These are phyloP conservation scores for Poronia punctata DNA, from an alignment of 495 filamentous ascomycete genomes.

Conservation along the genomic window DNA sequence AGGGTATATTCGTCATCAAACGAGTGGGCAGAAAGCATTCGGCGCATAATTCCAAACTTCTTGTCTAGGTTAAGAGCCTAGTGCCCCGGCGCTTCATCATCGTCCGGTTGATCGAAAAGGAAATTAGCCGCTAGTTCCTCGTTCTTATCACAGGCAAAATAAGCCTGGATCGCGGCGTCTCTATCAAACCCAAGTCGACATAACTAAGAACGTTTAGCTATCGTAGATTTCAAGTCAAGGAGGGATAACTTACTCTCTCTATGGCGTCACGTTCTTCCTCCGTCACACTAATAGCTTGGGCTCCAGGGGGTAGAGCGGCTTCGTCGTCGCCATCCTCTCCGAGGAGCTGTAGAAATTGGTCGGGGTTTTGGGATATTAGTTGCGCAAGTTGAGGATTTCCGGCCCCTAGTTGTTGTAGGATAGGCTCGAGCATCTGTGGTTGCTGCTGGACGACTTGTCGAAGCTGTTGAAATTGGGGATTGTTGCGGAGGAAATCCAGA, in stretches of 20 bases:
- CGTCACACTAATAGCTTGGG: constrained; percentile 83
- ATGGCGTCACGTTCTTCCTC: constrained; percentile 96
- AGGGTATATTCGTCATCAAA: no score
- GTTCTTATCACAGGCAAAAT: constrained; percentile 99
- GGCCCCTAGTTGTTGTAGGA: constrained; percentile 90
- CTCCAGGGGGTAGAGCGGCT: constrained; percentile 73
- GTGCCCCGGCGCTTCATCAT: constrained; percentile 52
- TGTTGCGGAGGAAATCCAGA: constrained; percentile 91
- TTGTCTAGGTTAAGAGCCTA: no score
- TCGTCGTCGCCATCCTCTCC: constrained; percentile 74
- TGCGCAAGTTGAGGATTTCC: constrained; percentile 92
- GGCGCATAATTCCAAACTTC: no score
- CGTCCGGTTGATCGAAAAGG: constrained; percentile 92
- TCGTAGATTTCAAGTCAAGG: constrained; percentile 11
- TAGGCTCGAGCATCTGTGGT: constrained; percentile 95
- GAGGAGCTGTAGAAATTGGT: constrained; percentile 83
- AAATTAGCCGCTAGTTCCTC: constrained; percentile 97
- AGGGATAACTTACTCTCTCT: constrained; percentile 65
- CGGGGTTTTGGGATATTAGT: constrained; percentile 81
- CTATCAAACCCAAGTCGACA: constrained; percentile 87
- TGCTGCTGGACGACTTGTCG: constrained; percentile 95
- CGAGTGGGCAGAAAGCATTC: no score
- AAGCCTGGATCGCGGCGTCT: constrained; percentile 92
- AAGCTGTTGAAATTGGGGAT: constrained; percentile 95
- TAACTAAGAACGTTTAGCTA: constrained; percentile 54